Evolutionary conservation across 2,329 filamentous ascomycete species (phyloP).

Genomic region (Magnaporthiopsis poae): DNA sequence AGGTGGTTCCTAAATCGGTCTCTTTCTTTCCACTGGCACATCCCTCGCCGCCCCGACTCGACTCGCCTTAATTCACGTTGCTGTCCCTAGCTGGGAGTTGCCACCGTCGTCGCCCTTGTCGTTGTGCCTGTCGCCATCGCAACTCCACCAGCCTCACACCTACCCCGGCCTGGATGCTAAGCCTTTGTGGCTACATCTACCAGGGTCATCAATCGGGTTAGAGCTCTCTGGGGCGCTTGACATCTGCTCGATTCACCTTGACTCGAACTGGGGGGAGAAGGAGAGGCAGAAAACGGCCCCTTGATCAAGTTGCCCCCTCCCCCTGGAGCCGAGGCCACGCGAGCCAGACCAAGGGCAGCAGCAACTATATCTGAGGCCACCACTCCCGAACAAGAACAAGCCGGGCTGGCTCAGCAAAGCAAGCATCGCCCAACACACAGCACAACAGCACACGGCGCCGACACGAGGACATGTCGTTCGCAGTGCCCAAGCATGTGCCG

Average conservation of each 20-base stretch:
- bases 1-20: no score
- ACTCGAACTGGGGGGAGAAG: no score
- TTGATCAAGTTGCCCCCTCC: no score
- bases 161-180: not conserved
- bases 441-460: not conserved
- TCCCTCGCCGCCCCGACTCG: no score
- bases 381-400: not conserved
- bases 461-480: constrained; percentile 49
- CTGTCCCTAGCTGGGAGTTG: not conserved
- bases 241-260: no score
- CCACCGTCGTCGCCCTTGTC: not conserved
- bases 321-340: not conserved
- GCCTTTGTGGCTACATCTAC: not conserved
- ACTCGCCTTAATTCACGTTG: not conserved
- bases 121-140: not conserved
- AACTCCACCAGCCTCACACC: not conserved
- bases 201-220: not conserved
- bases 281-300: no score
- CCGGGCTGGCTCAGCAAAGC: not conserved
- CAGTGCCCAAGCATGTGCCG: constrained; percentile 59
- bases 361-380: not conserved
- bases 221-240: not conserved
- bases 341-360: not conserved
- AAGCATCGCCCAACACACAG: not conserved
- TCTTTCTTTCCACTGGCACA: no score